Conservation (phyloP, 768 basidiomycete species). For the Rubroboletus pulcherrimus region DNA sequence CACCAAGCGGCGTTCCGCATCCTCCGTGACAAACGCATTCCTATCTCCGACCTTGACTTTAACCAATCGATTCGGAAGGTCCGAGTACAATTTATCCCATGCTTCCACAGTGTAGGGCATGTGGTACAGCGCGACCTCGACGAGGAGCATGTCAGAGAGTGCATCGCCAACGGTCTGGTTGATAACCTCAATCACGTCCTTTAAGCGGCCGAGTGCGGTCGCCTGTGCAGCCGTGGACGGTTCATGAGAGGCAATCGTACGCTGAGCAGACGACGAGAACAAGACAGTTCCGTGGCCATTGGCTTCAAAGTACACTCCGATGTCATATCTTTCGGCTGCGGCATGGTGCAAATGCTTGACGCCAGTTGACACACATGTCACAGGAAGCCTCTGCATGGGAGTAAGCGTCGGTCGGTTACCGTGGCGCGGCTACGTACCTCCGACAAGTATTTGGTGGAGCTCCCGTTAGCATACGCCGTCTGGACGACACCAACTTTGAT, state of each 20-base stretch:
- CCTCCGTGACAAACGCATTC: slow-evolving; percentile 80
- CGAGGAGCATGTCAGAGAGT: slow-evolving; percentile 91
- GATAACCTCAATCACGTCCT: slow-evolving; percentile 77
- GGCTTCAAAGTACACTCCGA: slow-evolving; percentile 99
- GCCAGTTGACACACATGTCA: slow-evolving; percentile 92
- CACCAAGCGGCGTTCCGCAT: slow-evolving; percentile 88
- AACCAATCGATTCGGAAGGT: slow-evolving; percentile 91
- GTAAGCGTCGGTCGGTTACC: slow-evolving; percentile 6
- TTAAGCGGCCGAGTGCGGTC: slow-evolving; percentile 72
- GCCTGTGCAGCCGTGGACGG: slow-evolving; percentile 82
- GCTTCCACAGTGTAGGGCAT: slow-evolving; percentile 77
- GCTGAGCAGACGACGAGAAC: slow-evolving; percentile 76
- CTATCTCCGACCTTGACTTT: slow-evolving; percentile 88
- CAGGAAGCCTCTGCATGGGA: slow-evolving; percentile 74
- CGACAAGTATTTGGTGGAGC: slow-evolving; percentile 87
- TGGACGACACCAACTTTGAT: slow-evolving; percentile 94
- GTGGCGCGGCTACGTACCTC: slow-evolving; percentile 46
- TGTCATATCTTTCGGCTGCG: slow-evolving; percentile 83
- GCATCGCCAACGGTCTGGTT: slow-evolving; percentile 99
- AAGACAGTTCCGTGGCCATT: slow-evolving; percentile 98
- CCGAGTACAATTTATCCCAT: slow-evolving; percentile 92
- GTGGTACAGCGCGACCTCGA: slow-evolving; percentile 88
- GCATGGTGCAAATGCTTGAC: slow-evolving; percentile 99
- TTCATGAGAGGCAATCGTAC: slow-evolving; percentile 55
- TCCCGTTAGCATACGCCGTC: slow-evolving; percentile 98